Percentiles rank a stretch among this genome's conserved stretches.
phyloP scores from a whole-genome alignment of 2,329 filamentous ascomycete species.

The Talaromyces piceae region DNA sequence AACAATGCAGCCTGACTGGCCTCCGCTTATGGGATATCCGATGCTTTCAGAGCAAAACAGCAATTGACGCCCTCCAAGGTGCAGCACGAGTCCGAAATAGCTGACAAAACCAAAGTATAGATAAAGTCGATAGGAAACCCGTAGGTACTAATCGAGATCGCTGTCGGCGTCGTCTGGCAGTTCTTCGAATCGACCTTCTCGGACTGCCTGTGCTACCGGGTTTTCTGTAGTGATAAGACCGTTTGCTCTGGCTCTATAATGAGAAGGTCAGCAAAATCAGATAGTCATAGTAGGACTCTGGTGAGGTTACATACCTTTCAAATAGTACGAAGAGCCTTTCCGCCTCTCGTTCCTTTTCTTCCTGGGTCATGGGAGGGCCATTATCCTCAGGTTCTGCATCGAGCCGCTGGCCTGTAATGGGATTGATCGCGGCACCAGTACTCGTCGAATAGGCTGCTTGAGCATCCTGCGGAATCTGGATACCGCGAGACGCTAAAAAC shows the following conservation, averaged over 20 bases:
- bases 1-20: neutral
- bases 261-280: conserved; percentile 13
- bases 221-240: conserved; percentile 69
- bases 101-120: neutral
- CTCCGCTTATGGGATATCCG: neutral
- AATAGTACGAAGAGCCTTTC: conserved; percentile 86
- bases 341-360: conserved; percentile 87
- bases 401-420: conserved; percentile 76
- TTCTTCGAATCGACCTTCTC: conserved; percentile 65
- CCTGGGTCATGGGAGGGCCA: conserved; percentile 70
- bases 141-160: conserved; percentile 17
- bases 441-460: conserved; percentile 46
- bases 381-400: conserved; percentile 57
- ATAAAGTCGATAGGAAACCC: neutral
- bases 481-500: conserved; percentile 76
- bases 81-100: neutral
- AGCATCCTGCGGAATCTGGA: conserved; percentile 64
- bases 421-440: conserved; percentile 52
- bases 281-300: neutral
- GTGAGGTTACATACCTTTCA: conserved; percentile 58
- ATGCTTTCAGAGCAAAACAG: neutral
- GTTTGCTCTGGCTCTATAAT: conserved; percentile 56
- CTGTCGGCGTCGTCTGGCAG: conserved; percentile 48
- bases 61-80: neutral
- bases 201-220: conserved; percentile 62